Evolutionary conservation across 2,329 filamentous ascomycete genomes (phyloP), one percentile per base, ranked within the genome.

Genomic region (Trichoderma endophyticum): DNA sequence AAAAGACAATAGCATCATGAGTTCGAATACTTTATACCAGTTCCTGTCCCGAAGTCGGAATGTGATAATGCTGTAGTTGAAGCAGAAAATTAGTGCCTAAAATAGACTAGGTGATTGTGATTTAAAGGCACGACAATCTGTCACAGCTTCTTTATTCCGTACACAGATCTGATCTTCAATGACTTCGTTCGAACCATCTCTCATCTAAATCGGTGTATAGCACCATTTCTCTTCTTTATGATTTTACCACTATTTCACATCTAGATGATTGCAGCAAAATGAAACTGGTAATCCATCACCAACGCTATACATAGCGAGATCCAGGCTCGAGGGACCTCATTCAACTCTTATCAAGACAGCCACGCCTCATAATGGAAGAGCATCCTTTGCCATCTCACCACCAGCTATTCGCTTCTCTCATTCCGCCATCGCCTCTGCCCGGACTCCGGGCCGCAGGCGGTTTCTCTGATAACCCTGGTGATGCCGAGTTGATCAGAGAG

Each of bases 401-500:
- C 76, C 79, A 83, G 11, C 76, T 90, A 4, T 80, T 90, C 18
- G 86, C 84, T 7, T 81, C 83, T 6, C 83, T 90, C 67, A 78
- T 89, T 74, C 80, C 73, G 79, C 82, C 34, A 81, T 88, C 71
- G 74, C 65, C 63, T 30, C n/a, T 39, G 9, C 26, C 6, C 1
- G 28, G n/a, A 7, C 14, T 39, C 18, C 12, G 4, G 7, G 5
- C 30, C 9, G 28, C 28, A 24, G 26, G 4, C 7, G 26, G 5
- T 28, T 26, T 32, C 11, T 6, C 48, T 24, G 24, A 12, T 28
- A n/a, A 34, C 15, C 15, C 12, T 12, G 2, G 6, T n/a, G 64
- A 18, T 15, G 34, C 14, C 36, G 59, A 70, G 28, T 36, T 30
- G 12, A 28, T 32, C 30, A n/a, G 6, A 24, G 18, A n/a, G 7